Evolutionary conservation across 2,329 filamentous ascomycete species (phyloP).

Genomic region (Clonostachys rosea): DNA sequence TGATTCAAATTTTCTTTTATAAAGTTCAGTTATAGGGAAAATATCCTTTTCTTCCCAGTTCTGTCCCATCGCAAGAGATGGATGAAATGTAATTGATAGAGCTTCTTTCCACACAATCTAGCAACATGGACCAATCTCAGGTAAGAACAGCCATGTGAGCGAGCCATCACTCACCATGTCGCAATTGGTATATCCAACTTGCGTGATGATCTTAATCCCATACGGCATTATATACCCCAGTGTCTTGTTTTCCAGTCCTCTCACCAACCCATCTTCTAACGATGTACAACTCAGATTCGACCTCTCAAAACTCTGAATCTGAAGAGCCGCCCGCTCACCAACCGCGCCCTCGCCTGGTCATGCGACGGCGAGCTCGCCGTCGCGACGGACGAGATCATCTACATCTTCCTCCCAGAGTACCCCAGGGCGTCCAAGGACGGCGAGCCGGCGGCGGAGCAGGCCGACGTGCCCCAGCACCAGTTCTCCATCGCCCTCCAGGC

Average conservation of each 20-base stretch:
- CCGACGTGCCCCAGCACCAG: slow-evolving; percentile 19
- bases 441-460: slow-evolving; percentile 13
- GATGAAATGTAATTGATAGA: no score
- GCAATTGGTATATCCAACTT: no score
- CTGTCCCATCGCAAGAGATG: no score
- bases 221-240: no score
- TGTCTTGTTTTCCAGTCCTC: no score
- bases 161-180: no score
- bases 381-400: slow-evolving; percentile 49
- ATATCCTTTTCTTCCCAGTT: no score
- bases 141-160: neutral
- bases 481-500: slow-evolving; percentile 25
- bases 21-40: no score
- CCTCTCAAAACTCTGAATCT: slow-evolving; percentile 41
- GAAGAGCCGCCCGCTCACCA: slow-evolving; percentile 35
- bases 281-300: slow-evolving; percentile 24
- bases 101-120: neutral
- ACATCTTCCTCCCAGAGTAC: slow-evolving; percentile 45
- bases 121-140: slow-evolving; percentile 1
- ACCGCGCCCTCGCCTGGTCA: slow-evolving; percentile 44
- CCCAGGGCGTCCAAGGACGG: slow-evolving; percentile 2
- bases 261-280: neutral
- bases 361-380: slow-evolving; percentile 53
- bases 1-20: no score
- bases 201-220: no score